Conservation (phyloP, 768 basidiomycete genomes). For the Amanita rubescens region DNA sequence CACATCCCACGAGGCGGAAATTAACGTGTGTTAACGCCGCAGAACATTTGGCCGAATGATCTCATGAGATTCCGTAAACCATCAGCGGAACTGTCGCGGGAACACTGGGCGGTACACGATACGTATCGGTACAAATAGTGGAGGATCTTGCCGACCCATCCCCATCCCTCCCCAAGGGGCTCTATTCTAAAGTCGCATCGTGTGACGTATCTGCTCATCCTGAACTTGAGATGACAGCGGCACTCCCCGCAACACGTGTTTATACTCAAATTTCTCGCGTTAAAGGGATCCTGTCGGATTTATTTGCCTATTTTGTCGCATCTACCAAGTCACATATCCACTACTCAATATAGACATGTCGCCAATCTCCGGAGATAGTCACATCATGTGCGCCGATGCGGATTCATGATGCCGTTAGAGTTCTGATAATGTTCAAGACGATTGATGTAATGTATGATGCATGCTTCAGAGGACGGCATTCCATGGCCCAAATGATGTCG, state of each 20-base stretch:
- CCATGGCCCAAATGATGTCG: not conserved
- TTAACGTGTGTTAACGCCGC: conserved; percentile 8
- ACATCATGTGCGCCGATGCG: not conserved
- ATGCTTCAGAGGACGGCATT: not conserved
- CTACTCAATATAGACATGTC: conserved; percentile 2
- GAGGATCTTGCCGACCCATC: not conserved
- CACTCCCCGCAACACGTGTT: not conserved
- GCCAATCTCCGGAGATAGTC: conserved; percentile 2
- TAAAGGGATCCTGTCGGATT: conserved; percentile 1
- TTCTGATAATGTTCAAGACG: conserved; percentile 7
- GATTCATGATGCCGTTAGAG: conserved; percentile 7
- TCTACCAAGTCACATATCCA: not conserved
- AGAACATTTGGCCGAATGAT: conserved; percentile 19
- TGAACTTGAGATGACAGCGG: not conserved
- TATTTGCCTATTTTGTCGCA: conserved; percentile 1
- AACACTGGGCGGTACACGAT: not conserved
- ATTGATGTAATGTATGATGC: not conserved
- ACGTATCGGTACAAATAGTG: not conserved
- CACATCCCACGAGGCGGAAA: conserved; percentile 10
- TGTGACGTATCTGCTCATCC: not conserved
- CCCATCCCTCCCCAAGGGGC: not conserved
- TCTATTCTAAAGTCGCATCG: not conserved
- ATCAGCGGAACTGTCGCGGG: conserved; percentile 2
- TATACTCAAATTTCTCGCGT: not conserved
- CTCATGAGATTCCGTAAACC: conserved; percentile 3